Evolutionary conservation across 345 rosid species (phyloP).

Genomic region (Populus simonii): DNA sequence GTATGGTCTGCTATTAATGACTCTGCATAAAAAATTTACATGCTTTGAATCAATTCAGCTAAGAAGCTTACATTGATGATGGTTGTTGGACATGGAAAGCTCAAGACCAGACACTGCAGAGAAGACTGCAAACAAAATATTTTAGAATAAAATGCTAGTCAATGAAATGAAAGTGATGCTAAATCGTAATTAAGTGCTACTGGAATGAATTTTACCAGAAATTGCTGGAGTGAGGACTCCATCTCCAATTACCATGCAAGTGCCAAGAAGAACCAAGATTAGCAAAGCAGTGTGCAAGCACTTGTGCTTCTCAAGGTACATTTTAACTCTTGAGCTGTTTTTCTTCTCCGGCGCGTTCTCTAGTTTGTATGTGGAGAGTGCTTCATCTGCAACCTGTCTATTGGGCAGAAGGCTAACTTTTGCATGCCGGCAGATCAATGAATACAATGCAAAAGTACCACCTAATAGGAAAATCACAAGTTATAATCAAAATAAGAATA

Average conservation of each 20-base stretch:
- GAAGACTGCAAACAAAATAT: slow-evolving; percentile 50
- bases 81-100: slow-evolving; percentile 84
- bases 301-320: slow-evolving; percentile 76
- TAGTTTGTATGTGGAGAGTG: slow-evolving; percentile 88
- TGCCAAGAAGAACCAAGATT: slow-evolving; percentile 91
- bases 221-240: slow-evolving; percentile 97
- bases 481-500: not conserved
- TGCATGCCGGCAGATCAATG: slow-evolving; percentile 86
- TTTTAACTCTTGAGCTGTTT: slow-evolving; percentile 58
- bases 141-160: not conserved
- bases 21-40: not conserved
- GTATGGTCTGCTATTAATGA: not conserved
- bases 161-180: not conserved
- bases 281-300: slow-evolving; percentile 84
- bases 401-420: slow-evolving; percentile 95
- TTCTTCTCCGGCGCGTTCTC: slow-evolving; percentile 72
- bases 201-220: slow-evolving; percentile 52
- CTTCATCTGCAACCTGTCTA: slow-evolving; percentile 87
- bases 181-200: not conserved
- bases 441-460: slow-evolving; percentile 95
- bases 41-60: not conserved
- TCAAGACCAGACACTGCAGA: slow-evolving; percentile 98
- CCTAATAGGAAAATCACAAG: slow-evolving; percentile 41
- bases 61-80: slow-evolving; percentile 76
- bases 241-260: slow-evolving; percentile 99